These are phyloP conservation scores for Candida arabinofermentans DNA, from an alignment of 805 yeast genomes.

Conservation along the genomic window DNA sequence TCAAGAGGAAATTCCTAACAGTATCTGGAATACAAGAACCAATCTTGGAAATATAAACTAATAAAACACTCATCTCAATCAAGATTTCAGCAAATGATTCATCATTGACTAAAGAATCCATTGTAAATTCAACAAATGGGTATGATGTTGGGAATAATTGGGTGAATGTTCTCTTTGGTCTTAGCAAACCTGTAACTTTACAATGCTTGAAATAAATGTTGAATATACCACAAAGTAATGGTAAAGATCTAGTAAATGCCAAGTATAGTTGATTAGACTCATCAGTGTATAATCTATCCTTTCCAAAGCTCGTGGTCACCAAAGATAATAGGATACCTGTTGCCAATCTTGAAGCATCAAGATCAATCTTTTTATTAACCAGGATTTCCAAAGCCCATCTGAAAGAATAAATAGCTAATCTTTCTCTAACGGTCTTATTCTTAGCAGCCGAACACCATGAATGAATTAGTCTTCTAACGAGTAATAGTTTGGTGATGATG, in stretches of 20 bases:
- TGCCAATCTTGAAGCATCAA: slow-evolving; percentile 63
- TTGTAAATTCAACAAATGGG: slow-evolving; percentile 61
- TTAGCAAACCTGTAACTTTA: slow-evolving; percentile 37
- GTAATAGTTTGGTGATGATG: slow-evolving; percentile 52
- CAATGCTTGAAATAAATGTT: slow-evolving; percentile 49
- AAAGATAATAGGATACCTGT: slow-evolving; percentile 53
- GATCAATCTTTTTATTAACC: slow-evolving; percentile 42
- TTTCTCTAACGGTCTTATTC: slow-evolving; percentile 24
- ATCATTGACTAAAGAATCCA: slow-evolving; percentile 72
- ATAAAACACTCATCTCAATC: slow-evolving; percentile 63
- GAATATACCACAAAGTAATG: slow-evolving; percentile 49
- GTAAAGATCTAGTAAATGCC: slow-evolving; percentile 48
- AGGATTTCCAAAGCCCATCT: slow-evolving; percentile 59
- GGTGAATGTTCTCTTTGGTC: slow-evolving; percentile 61
- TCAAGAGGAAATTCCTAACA: slow-evolving; percentile 2
- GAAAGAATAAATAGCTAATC: slow-evolving; percentile 44
- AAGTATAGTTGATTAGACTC: slow-evolving; percentile 36
- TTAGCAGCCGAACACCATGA: slow-evolving; percentile 32
- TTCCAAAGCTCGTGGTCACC: slow-evolving; percentile 29
- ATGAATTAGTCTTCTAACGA: slow-evolving; percentile 53
- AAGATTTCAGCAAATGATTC: slow-evolving; percentile 67
- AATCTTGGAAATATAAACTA: slow-evolving; percentile 47
- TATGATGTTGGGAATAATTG: slow-evolving; percentile 61
- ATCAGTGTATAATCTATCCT: slow-evolving; percentile 21
- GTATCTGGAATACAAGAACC: slow-evolving; percentile 7